Evolutionary conservation across 1,284 basidiomycete genomes (phyloP).

Genomic region (Ustilago sp.): DNA sequence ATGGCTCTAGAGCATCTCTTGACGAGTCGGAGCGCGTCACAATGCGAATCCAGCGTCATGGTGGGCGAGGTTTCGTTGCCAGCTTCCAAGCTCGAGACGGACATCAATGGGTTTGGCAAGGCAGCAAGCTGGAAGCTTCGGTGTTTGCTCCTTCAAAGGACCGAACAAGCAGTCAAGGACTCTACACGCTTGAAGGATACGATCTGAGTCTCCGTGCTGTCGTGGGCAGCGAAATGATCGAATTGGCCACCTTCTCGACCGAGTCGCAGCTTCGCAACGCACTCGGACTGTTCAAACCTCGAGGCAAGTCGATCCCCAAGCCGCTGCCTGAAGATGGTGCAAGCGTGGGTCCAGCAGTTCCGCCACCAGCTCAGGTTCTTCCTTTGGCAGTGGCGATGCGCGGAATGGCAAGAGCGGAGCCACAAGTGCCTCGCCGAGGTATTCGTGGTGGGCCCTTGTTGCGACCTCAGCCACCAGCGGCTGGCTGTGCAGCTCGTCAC

Average conservation of each 20-base stretch:
- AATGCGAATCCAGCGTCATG: slow-evolving; percentile 29
- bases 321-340: slow-evolving; percentile 25
- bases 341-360: slow-evolving; percentile 10
- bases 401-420: slow-evolving; percentile 12
- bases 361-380: slow-evolving; percentile 28
- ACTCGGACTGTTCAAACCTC: slow-evolving; percentile 37
- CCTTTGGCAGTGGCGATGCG: slow-evolving; percentile 31
- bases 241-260: slow-evolving; percentile 42
- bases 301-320: slow-evolving; percentile 24
- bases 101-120: slow-evolving; percentile 34
- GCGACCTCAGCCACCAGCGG: slow-evolving; percentile 13
- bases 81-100: slow-evolving; percentile 27
- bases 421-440: slow-evolving; percentile 30
- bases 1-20: slow-evolving; percentile 11
- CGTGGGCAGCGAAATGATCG: slow-evolving; percentile 14
- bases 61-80: slow-evolving; percentile 26
- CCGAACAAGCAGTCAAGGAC: background rate
- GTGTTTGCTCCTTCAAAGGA: slow-evolving; percentile 18
- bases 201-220: slow-evolving; percentile 25
- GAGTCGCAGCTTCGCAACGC: slow-evolving; percentile 47
- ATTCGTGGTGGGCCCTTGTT: slow-evolving; percentile 48
- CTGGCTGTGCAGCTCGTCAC: slow-evolving; percentile 15
- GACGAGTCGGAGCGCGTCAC: slow-evolving; percentile 20
- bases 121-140: slow-evolving; percentile 31
- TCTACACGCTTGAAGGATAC: slow-evolving; percentile 18